A percentile compares a stretch with the other conserved stretches of the same genome.
Conservation (phyloP, 23 red algal genomes). For the Gracilariopsis chorda region DNA sequence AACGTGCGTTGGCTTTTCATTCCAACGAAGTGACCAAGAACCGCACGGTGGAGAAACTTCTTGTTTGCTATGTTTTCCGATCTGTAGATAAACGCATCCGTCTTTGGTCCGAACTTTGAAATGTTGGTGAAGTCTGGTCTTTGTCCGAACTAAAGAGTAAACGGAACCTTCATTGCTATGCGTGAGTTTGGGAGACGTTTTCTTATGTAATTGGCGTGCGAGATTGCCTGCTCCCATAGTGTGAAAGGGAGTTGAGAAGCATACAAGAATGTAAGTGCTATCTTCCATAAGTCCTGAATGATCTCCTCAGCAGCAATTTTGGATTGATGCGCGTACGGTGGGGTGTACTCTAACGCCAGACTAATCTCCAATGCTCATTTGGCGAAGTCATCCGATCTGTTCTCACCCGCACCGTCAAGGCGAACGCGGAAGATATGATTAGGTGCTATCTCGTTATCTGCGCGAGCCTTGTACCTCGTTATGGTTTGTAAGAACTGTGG, state of each 20-base stretch:
- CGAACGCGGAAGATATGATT: background rate
- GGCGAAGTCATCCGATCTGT: background rate
- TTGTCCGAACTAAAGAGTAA: background rate
- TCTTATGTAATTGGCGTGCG: background rate
- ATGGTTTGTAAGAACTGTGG: background rate
- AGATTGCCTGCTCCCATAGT: constrained; percentile 7
- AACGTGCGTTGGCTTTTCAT: constrained; percentile 6
- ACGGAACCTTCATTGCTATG: background rate
- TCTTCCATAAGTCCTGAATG: constrained; percentile 12
- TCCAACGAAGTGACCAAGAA: constrained; percentile 7
- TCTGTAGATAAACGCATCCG: background rate
- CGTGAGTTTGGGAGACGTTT: background rate
- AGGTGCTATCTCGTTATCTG: background rate
- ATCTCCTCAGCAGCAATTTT: constrained; percentile 2
- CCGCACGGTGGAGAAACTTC: background rate
- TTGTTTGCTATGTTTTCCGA: background rate
- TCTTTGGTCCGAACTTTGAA: background rate
- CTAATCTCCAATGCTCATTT: background rate
- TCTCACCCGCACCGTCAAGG: background rate
- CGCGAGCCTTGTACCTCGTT: constrained; percentile 9
- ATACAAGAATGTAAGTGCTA: background rate
- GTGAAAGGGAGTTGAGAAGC: background rate
- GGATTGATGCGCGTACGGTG: background rate
- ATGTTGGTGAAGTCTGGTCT: background rate
- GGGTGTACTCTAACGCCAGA: constrained; percentile 1